Base-by-base conservation (phyloP, 1,284 basidiomycete species). In the Microstroma glucosiphilum region DNA sequence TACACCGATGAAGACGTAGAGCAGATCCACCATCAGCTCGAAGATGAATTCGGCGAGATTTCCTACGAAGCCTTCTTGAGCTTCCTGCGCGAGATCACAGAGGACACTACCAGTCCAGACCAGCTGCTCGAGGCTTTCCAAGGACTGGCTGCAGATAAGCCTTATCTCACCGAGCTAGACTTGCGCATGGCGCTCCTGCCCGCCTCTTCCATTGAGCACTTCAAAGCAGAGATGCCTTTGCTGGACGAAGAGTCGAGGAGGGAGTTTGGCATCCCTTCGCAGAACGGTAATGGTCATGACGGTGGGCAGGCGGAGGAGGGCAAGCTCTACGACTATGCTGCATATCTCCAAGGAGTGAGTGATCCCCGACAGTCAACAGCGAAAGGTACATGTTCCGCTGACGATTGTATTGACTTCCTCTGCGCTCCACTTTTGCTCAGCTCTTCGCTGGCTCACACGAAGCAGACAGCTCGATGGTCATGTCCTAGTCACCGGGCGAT, bases 121-220 rank as follows among this genome's bases (percentile, higher is more conserved):
- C 94, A 97, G 77, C 84, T 98, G 64, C 86, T 90, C 21, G 91
- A 93, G 69, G 88, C 93, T 1, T 98, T 98, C 86, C 87, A 90
- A 55, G 91, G 90, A 8, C 88, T 96, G 53, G 91, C 92, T 1
- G 86, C 84, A 13, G 89, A 93, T 76, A 97, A 97, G 91, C 88
- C 89, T 6, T 93, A 89, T 70, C 88, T 97, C 17, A 96, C 93
- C 1, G 93, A 97, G 79, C 82, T 96, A 43, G 94, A 98, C 79
- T 84, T 98, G 75, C 86, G 88, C 61, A 82, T 92, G 62, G 91
- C 92, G n/a, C 85, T 89, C 62, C 83, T 98, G 11, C 89, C 93
- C 0, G 82, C 84, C 17, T 83, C 84, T 62, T 86, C 90, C 0
- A 87, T 94, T 61, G 87, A 89, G 49, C 97, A 93, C 80, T 83